phyloP scores from a whole-genome alignment of 2,329 filamentous ascomycete species.

The Ophiostoma triangulosporum region DNA sequence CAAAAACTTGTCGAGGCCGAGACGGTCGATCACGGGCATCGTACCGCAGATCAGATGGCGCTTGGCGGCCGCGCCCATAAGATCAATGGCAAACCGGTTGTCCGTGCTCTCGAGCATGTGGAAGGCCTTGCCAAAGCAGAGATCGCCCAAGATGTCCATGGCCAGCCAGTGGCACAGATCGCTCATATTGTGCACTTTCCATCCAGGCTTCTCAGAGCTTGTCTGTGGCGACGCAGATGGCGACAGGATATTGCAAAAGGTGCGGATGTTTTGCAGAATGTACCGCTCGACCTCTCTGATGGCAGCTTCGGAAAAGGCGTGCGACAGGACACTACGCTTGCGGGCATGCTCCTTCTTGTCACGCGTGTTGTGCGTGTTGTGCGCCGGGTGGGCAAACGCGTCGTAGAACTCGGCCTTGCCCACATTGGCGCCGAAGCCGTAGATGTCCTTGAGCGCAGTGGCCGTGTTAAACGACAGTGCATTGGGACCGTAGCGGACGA shows the following conservation, averaged over 20 bases:
- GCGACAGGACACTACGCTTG: conserved; percentile 57
- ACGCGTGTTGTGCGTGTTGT: conserved; percentile 61
- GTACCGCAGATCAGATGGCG: conserved; percentile 60
- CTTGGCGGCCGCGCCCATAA: conserved; percentile 55
- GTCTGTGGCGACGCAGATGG: conserved; percentile 6
- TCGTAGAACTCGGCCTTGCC: conserved; percentile 61
- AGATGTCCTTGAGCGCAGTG: conserved; percentile 52
- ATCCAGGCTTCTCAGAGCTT: not conserved
- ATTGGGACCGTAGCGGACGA: conserved; percentile 69
- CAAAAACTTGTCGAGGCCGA: conserved; percentile 53
- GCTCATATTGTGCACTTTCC: conserved; percentile 39
- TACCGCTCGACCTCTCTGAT: conserved; percentile 56
- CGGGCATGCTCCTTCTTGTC: conserved; percentile 56
- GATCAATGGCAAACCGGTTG: conserved; percentile 51
- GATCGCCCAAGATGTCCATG: conserved; percentile 48
- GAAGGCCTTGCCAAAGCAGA: conserved; percentile 49
- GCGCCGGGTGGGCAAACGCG: conserved; percentile 55
- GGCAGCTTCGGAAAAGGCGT: conserved; percentile 55
- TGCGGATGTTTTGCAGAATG: conserved; percentile 51
- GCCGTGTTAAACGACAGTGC: conserved; percentile 64
- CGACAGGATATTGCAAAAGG: conserved; percentile 47
- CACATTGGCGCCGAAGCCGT: conserved; percentile 49
- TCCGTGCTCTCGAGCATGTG: conserved; percentile 45
- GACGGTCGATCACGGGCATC: conserved; percentile 53
- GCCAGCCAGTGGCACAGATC: conserved; percentile 49